Percentiles rank a stretch among this genome's conserved stretches.
phyloP scores from a whole-genome alignment of 768 basidiomycete genomes.

The Phaffia tasmanica region DNA sequence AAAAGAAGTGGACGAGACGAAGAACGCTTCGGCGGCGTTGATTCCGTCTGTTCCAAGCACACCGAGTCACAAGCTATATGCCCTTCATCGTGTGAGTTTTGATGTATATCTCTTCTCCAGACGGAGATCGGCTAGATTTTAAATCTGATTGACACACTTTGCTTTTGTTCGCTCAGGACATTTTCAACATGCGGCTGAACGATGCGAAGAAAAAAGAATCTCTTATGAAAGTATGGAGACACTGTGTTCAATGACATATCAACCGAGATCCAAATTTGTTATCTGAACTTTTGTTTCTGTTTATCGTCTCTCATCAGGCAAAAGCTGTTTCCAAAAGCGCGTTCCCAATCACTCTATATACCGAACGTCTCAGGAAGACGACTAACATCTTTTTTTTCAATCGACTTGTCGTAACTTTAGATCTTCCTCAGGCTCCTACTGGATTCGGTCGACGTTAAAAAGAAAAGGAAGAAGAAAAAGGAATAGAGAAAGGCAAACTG shows the following conservation, averaged over 20 bases:
- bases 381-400: too few relatives aligned
- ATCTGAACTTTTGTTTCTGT: not conserved
- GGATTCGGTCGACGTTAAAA: too few relatives aligned
- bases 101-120: not conserved
- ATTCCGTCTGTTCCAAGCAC: not conserved
- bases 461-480: too few relatives aligned
- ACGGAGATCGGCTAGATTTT: too few relatives aligned
- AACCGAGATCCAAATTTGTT: not conserved
- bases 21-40: not conserved
- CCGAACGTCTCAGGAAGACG: too few relatives aligned
- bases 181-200: slow-evolving; percentile 9
- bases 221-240: slow-evolving; percentile 10
- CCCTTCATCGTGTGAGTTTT: slow-evolving; percentile 2
- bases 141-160: too few relatives aligned
- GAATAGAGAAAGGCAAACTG: too few relatives aligned
- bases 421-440: too few relatives aligned
- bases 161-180: slow-evolving; percentile 11
- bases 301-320: not conserved
- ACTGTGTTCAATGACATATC: too few relatives aligned
- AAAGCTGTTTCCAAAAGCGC: slow-evolving; percentile 19
- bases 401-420: too few relatives aligned
- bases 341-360: not conserved
- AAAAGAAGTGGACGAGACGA: not conserved
- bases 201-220: slow-evolving; percentile 17
- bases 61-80: not conserved